Conservation (phyloP, 441 rosid species). For the Gossypium gossypioides region DNA sequence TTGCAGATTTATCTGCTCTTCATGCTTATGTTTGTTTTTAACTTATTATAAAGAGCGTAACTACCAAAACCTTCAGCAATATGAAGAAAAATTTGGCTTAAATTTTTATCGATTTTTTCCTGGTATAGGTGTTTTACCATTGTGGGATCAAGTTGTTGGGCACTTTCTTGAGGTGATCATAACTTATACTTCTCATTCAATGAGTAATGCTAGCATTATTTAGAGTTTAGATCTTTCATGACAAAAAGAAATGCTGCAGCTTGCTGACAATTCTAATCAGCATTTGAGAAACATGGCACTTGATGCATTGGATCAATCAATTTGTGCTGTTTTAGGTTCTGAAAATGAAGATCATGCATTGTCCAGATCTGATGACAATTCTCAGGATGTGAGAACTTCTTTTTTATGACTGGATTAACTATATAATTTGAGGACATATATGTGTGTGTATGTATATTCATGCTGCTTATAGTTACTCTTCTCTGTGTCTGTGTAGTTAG, state of each 20-base stretch:
- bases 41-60: neutral
- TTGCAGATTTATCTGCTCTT: neutral
- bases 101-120: neutral
- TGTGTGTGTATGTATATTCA: neutral
- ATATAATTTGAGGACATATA: constrained; percentile 13
- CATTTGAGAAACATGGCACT: constrained; percentile 76
- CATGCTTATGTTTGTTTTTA: neutral
- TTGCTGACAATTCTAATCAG: constrained; percentile 77
- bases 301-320: constrained; percentile 90
- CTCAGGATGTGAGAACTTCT: constrained; percentile 50
- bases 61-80: neutral
- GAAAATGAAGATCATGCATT: constrained; percentile 48
- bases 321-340: constrained; percentile 86
- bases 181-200: constrained; percentile 16
- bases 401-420: constrained; percentile 7
- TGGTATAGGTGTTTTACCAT: constrained; percentile 73
- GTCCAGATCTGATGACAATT: constrained; percentile 29
- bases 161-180: constrained; percentile 81
- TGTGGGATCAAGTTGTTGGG: constrained; percentile 89
- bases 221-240: constrained; percentile 21
- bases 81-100: neutral
- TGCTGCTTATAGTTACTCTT: constrained; percentile 12
- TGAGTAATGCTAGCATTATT: constrained; percentile 18
- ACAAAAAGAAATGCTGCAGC: constrained; percentile 55
- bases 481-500: constrained; percentile 38